phyloP scores from a whole-genome alignment of 176 grass and related monocot species.

The Phragmites australis region DNA sequence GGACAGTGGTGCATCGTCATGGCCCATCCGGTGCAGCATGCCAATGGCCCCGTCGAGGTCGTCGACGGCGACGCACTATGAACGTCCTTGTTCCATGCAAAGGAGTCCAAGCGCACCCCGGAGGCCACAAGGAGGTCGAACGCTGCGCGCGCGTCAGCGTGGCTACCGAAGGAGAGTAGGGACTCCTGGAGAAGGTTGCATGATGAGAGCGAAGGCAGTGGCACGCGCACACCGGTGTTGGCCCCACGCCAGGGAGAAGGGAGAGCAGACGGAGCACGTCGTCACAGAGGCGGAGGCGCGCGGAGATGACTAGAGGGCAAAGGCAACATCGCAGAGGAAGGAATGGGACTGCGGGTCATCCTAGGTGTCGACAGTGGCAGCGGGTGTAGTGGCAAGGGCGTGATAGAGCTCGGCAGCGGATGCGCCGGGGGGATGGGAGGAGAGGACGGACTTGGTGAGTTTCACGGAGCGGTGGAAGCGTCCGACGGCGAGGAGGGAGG shows the following conservation, averaged over 20 bases:
- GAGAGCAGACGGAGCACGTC: slow-evolving; percentile 49
- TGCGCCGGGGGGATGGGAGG: slow-evolving; percentile 11
- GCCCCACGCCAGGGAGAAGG: slow-evolving; percentile 21
- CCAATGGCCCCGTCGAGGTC: slow-evolving; percentile 51
- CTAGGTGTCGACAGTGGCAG: background rate
- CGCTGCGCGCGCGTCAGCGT: slow-evolving; percentile 40
- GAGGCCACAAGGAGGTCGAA: slow-evolving; percentile 45
- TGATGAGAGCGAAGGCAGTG: slow-evolving; percentile 47
- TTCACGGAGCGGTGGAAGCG: slow-evolving; percentile 50
- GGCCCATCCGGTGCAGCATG: slow-evolving; percentile 50
- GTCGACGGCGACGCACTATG: slow-evolving; percentile 29
- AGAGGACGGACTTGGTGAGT: slow-evolving; percentile 41
- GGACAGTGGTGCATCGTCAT: slow-evolving; percentile 4
- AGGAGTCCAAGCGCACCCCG: slow-evolving; percentile 41
- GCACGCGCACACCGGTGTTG: background rate
- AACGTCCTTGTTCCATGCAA: slow-evolving; percentile 60
- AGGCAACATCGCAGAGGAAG: slow-evolving; percentile 43
- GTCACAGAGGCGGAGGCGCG: slow-evolving; percentile 42
- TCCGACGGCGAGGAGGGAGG: slow-evolving; percentile 36
- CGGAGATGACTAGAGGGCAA: slow-evolving; percentile 40
- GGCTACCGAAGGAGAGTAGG: slow-evolving; percentile 41
- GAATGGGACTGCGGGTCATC: background rate
- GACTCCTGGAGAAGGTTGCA: slow-evolving; percentile 66
- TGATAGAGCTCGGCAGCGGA: slow-evolving; percentile 46
- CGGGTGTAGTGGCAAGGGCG: background rate